These are phyloP conservation scores for Penicillium verhagenii DNA, from an alignment of 495 filamentous ascomycete genomes.

Conservation along the genomic window DNA sequence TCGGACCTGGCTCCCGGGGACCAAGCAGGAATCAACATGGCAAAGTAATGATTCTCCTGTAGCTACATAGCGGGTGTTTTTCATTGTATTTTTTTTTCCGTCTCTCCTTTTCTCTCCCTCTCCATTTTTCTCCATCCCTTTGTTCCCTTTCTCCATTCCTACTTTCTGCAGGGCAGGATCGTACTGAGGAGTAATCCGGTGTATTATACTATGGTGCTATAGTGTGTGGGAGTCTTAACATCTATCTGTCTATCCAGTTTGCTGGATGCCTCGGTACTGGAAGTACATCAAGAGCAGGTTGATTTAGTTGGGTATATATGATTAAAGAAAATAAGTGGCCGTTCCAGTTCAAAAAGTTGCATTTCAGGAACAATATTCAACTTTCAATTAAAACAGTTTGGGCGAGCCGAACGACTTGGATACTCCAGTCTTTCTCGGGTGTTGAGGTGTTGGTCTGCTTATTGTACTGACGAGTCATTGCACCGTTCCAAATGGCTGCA, in stretches of 20 bases:
- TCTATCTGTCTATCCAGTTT: not conserved
- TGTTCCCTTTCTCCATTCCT: not conserved
- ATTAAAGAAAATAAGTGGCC: no score
- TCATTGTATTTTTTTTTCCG: slow-evolving; percentile 1
- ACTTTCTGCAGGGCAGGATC: not conserved
- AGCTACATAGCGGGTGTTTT: slow-evolving; percentile 18
- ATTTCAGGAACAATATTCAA: no score
- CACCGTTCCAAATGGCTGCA: no score
- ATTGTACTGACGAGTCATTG: no score
- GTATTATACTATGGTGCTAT: not conserved
- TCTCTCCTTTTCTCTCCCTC: slow-evolving; percentile 1
- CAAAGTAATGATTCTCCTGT: slow-evolving; percentile 48
- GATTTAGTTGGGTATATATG: not conserved
- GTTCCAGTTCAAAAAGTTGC: no score
- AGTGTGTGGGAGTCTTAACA: not conserved
- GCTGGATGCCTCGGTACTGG: not conserved
- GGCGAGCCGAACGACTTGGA: no score
- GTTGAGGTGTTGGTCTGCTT: no score
- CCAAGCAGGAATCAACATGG: slow-evolving; percentile 82
- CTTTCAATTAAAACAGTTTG: no score
- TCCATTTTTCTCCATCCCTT: not conserved
- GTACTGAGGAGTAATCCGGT: not conserved
- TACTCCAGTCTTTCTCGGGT: no score
- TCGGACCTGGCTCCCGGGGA: slow-evolving; percentile 66
- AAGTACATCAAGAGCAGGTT: not conserved